phyloP scores from a whole-genome alignment of 2,329 filamentous ascomycete genomes.

The Pseudofabraea citricarpa region DNA sequence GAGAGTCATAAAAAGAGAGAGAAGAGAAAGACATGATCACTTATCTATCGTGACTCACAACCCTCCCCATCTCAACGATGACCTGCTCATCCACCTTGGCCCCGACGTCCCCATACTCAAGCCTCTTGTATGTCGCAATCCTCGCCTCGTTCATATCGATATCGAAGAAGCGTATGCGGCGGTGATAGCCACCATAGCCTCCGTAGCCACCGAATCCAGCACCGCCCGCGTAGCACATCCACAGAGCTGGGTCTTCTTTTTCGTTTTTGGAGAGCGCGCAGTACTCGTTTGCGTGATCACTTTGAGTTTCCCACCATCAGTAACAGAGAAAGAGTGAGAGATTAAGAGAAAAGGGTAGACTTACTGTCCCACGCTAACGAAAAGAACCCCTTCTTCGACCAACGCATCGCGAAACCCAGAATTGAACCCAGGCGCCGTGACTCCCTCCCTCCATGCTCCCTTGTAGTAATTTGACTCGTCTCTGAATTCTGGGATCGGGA shows the following conservation, averaged over 20 bases:
- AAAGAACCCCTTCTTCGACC: conserved; percentile 76
- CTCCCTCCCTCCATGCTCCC: conserved; percentile 74
- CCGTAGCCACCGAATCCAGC: conserved; percentile 93
- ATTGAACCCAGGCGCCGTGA: conserved; percentile 86
- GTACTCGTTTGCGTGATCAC: conserved; percentile 96
- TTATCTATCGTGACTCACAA: conserved; percentile 12
- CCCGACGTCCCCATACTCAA: conserved; percentile 60
- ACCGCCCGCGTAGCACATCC: conserved; percentile 98
- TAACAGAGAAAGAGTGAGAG: conserved; percentile 22
- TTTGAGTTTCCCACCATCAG: no score
- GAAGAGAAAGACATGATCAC: neutral
- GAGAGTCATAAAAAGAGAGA: no score
- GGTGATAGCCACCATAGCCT: conserved; percentile 80
- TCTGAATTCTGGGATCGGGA: conserved; percentile 86
- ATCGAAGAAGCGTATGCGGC: conserved; percentile 83
- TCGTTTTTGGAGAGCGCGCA: conserved; percentile 60
- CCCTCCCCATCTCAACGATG: conserved; percentile 57
- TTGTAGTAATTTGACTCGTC: conserved; percentile 53
- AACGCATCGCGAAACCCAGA: conserved; percentile 89
- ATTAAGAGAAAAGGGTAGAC: conserved; percentile 28
- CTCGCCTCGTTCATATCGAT: conserved; percentile 87
- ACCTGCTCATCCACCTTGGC: conserved; percentile 58
- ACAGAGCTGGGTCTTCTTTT: conserved; percentile 59
- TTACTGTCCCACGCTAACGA: conserved; percentile 89
- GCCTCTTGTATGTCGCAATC: conserved; percentile 87